Evolutionary conservation across 2,329 filamentous ascomycete species (phyloP), one percentile per base, ranked within the genome.

Genomic region (Malbranchea zuffiana): DNA sequence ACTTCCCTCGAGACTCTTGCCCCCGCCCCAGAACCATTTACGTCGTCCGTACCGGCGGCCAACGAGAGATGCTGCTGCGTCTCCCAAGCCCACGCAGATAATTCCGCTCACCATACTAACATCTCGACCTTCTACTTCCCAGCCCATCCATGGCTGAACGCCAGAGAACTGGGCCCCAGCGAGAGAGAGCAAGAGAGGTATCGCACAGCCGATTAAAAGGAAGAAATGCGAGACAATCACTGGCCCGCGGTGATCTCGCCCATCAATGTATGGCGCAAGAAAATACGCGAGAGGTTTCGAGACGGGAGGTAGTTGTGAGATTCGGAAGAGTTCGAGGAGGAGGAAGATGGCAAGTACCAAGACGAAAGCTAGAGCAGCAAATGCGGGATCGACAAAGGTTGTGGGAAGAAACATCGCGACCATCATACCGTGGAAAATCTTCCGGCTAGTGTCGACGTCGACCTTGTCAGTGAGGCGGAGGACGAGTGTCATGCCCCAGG

Each of bases 381-480:
- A 96, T 26, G 79, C 70, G 1, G 90, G 88, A 56, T 98, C 90
- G 45, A 96, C 65, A 54, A 78, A 95, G 2, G 80, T 82, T 1
- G 83, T 77, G 0, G 90, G 87, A 2, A 96, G 69, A 39, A 98
- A 79, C 84, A 98, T 95, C 39, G 78, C 77, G 5, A 96, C 88
- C 82, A 96, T 96, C 72, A 88, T 94, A 48, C 92, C 92, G 59
- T 98, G 90, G 57, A 98, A 98, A 16, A 96, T 83, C 60, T 98
- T 98, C 34, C 90, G 78, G 33, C 90, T 75, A 1, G 90, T 98
- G 61, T 98, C 90, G 31, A 98, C 88, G 60, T 95, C 87, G 47
- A 82, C 87, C 33, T 83, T 67, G 3, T 76, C 67, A 26, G 80
- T 82, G 24, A 93, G 71, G 27, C 71, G 74, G 35, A 90, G 74